Conservation (phyloP, 495 filamentous ascomycete species). For the Delitschia confertaspora region DNA sequence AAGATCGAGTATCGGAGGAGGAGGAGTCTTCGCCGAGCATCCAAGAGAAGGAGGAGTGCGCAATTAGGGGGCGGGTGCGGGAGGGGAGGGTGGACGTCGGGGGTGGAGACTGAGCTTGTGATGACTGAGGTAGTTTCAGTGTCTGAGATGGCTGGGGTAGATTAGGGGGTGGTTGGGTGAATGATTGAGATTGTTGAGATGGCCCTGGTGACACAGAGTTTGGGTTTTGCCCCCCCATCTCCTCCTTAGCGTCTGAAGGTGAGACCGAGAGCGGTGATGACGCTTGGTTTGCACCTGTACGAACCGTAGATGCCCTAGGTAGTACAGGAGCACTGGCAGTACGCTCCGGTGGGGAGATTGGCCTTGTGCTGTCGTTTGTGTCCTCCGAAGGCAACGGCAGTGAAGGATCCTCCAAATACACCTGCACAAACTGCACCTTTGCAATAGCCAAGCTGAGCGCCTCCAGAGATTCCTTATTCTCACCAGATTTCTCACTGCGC, state of each 20-base stretch:
- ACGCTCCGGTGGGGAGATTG: conserved; percentile 10
- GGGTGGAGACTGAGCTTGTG: conserved; percentile 3
- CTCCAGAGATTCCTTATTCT: conserved; percentile 31
- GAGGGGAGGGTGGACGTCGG: conserved; percentile 4
- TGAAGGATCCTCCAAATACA: conserved; percentile 59
- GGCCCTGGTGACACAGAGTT: background rate
- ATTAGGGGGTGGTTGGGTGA: background rate
- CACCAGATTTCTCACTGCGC: conserved; percentile 16
- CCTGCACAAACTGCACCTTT: conserved; percentile 69
- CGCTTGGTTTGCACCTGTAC: background rate
- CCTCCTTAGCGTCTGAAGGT: background rate
- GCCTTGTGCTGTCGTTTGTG: conserved; percentile 4
- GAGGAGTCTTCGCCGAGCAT: conserved; percentile 61
- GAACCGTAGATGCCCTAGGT: background rate
- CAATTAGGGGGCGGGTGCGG: conserved; percentile 51
- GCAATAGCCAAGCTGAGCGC: conserved; percentile 56
- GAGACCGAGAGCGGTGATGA: background rate
- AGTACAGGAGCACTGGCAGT: conserved; percentile 14
- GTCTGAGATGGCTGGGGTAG: conserved; percentile 4
- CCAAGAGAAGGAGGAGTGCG: conserved; percentile 88
- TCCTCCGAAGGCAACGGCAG: conserved; percentile 47
- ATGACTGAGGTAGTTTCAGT: conserved; percentile 2
- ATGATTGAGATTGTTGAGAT: background rate
- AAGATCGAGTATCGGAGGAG: too few relatives aligned
- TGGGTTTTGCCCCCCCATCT: background rate